Conservation (phyloP, 2,329 filamentous ascomycete species). For the Colletotrichum phormii region DNA sequence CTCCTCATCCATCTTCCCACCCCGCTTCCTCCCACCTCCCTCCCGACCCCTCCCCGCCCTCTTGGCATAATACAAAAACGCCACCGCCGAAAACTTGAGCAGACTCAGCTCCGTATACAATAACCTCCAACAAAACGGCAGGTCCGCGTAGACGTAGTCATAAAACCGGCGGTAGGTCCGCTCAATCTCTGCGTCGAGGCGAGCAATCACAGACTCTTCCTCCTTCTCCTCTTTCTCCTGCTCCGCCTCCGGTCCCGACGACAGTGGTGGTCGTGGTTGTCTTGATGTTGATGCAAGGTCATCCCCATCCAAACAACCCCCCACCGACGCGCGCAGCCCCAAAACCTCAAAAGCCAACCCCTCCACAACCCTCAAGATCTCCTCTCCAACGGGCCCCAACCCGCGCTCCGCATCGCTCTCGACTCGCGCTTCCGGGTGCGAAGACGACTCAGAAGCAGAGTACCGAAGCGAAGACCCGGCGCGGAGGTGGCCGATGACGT, state of each 20-base stretch:
- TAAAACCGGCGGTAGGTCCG: conserved; percentile 61
- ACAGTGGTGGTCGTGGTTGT: too few species aligned
- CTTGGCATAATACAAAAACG: not conserved
- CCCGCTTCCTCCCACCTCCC: not conserved
- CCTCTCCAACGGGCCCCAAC: not conserved
- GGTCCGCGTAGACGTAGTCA: conserved; percentile 73
- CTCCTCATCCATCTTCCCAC: not conserved
- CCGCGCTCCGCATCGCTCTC: not conserved
- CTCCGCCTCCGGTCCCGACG: too few species aligned
- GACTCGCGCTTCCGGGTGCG: too few species aligned
- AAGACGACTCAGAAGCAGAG: too few species aligned
- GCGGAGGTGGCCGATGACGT: not conserved
- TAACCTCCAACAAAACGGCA: conserved; percentile 76
- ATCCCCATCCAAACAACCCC: too few species aligned
- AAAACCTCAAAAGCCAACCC: not conserved
- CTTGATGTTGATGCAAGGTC: not conserved
- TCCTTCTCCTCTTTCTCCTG: too few species aligned
- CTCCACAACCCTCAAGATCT: not conserved
- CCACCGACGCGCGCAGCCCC: not conserved
- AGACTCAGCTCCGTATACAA: conserved; percentile 79
- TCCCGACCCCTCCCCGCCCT: not conserved
- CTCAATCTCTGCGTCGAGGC: conserved; percentile 23
- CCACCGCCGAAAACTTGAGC: conserved; percentile 61
- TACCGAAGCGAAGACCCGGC: not conserved
- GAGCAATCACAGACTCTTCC: not conserved